Evolutionary conservation across 225 moss, liverwort and hornwort genomes (phyloP).

Genomic region (Physcomitrellopsis africana): DNA sequence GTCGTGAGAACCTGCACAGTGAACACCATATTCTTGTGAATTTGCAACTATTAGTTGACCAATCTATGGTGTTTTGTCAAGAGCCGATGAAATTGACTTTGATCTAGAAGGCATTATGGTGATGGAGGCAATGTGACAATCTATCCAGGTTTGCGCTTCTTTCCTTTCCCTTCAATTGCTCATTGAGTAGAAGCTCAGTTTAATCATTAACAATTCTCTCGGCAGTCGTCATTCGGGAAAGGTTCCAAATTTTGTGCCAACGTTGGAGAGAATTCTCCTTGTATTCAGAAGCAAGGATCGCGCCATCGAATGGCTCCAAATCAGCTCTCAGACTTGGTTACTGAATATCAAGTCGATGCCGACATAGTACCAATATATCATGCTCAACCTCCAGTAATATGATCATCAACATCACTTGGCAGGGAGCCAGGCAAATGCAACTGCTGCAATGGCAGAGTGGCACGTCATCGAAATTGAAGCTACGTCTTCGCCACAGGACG

Average conservation of each 20-base stretch:
- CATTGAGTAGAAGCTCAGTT: not conserved
- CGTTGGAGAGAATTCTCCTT: not conserved
- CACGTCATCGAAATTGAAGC: conserved; percentile 37
- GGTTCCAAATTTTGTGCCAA: conserved; percentile 2
- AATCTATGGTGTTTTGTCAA: conserved; percentile 21
- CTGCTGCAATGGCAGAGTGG: conserved; percentile 64
- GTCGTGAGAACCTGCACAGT: not conserved
- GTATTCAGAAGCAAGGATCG: conserved; percentile 49
- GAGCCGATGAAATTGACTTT: conserved; percentile 64
- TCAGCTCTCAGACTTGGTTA: conserved; percentile 17
- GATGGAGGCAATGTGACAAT: conserved; percentile 77
- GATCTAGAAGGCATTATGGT: conserved; percentile 73
- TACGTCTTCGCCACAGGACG: conserved; percentile 14
- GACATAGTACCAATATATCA: conserved; percentile 14
- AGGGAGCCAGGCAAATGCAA: conserved; percentile 57
- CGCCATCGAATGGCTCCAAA: conserved; percentile 22
- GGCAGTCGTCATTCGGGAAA: not conserved
- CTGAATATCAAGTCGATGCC: conserved; percentile 6
- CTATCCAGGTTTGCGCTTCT: conserved; percentile 53
- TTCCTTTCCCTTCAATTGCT: not conserved
- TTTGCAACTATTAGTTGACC: conserved; percentile 14
- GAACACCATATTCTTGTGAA: not conserved
- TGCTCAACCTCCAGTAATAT: conserved; percentile 24
- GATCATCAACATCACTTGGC: conserved; percentile 27
- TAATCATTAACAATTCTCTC: not conserved